Conservation (phyloP, 2,329 filamentous ascomycete species). For the Xylariaceae sp. region DNA sequence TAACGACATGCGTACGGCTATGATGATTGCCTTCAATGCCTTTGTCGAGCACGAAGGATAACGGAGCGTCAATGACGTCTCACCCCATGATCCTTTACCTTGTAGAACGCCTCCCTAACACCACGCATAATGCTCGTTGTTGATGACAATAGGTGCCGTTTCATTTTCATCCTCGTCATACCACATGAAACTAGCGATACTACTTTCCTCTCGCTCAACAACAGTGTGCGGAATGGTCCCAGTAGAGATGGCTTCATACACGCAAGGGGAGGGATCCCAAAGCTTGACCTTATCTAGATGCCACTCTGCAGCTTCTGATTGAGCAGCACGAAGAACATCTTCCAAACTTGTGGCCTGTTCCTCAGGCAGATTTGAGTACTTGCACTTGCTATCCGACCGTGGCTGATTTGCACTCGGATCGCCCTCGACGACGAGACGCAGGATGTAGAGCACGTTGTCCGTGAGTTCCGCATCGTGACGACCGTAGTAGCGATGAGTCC, state of each 20-base stretch:
- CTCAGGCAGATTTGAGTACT: not conserved
- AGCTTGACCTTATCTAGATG: constrained; percentile 9
- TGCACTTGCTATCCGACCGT: not conserved
- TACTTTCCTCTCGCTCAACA: constrained; percentile 10
- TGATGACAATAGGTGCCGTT: constrained; percentile 5
- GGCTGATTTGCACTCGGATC: constrained; percentile 12
- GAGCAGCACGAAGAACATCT: constrained; percentile 14
- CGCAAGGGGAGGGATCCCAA: constrained; percentile 17
- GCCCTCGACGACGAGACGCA: constrained; percentile 16
- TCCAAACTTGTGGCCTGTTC: constrained; percentile 2
- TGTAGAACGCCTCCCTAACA: not conserved
- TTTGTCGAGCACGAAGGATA: too few relatives aligned
- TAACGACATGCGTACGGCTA: too few relatives aligned
- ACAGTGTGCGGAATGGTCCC: not conserved
- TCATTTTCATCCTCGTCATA: constrained; percentile 4
- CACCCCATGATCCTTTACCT: too few relatives aligned
- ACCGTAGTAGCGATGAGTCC: constrained; percentile 14
- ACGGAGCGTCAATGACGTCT: too few relatives aligned
- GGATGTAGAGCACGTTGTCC: constrained; percentile 8
- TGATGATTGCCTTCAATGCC: too few relatives aligned
- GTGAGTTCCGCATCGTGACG: not conserved
- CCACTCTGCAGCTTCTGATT: constrained; percentile 13
- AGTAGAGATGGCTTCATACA: not conserved
- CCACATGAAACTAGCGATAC: constrained; percentile 16
- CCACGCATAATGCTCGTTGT: constrained; percentile 19